Base-by-base conservation (phyloP, 495 filamentous ascomycete genomes). In the Neurospora sp. region DNA sequence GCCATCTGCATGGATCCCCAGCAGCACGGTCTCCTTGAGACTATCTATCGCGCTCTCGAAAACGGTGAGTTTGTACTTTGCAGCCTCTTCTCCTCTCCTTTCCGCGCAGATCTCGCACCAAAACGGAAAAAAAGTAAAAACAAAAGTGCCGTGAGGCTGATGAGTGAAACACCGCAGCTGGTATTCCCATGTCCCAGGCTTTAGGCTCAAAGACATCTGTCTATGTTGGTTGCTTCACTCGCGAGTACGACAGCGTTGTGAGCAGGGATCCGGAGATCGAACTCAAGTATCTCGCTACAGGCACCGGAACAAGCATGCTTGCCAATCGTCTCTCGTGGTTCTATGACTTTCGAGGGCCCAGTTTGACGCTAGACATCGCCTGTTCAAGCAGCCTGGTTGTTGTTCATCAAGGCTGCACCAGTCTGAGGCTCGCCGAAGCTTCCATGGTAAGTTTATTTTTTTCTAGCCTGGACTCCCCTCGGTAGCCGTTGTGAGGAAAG, bases 41-140 rank as follows among this genome's bases (percentile, higher is more conserved):
- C 89, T 54, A 91, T 90, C 0, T 95, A 93, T 75, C 92, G 94
- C 73, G 93, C 93, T 0, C 84, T 96, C 2, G 93, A 96, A 77
- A 92, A 91, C 85, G 72, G 72, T 73, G 38, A 39, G 74, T 48
- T 48, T n/a, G 21, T 31, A 89, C 90, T 40, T 3, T 38, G 36
- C 24, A 10, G 13, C 39, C 4, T 40, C 13, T 40, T 17, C 39
- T 6, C 39, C 39, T 40, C 39, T 40, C 39, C 15, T 40, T 13
- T 40, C 39, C 15, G 39, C 39, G 13, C 39, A 17, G 39, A 5
- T 40, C 39, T 40, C 15, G 38, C 39, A 40, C 39, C 39, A 17
- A 4, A 40, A 40, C 13, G 13, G 3, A 17, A 39, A 39, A 39
- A 39, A 39, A 39, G 10, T 17, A 40, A 40, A 40, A 40, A 17